phyloP scores from a whole-genome alignment of 2,329 filamentous ascomycete genomes.

The Acephala macrosclerotiorum region DNA sequence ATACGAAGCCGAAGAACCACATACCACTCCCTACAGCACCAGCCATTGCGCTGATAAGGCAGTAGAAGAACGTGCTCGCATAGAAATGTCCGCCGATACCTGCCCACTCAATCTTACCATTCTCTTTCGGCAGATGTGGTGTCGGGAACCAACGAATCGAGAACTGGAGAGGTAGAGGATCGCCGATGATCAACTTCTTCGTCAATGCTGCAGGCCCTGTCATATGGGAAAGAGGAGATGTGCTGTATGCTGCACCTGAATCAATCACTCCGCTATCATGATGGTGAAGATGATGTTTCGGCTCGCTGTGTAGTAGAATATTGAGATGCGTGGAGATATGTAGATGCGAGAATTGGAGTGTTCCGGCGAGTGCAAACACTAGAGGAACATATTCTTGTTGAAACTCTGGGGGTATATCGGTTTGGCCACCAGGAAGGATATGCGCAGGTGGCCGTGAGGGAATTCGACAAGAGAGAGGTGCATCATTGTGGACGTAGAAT shows the following conservation, averaged over 20 bases:
- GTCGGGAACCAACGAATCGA: conserved; percentile 88
- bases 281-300: conserved; percentile 67
- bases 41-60: conserved; percentile 63
- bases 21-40: conserved; percentile 61
- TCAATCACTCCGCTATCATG: conserved; percentile 82
- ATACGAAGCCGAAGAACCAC: conserved; percentile 67
- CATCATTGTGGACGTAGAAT: conserved; percentile 98
- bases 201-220: conserved; percentile 54
- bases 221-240: conserved; percentile 70
- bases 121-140: conserved; percentile 72
- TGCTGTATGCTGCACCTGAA: conserved; percentile 86
- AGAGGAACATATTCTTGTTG: conserved; percentile 77
- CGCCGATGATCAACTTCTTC: conserved; percentile 82
- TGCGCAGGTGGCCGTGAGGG: conserved; percentile 74
- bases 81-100: conserved; percentile 70
- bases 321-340: conserved; percentile 92
- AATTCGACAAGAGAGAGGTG: conserved; percentile 88
- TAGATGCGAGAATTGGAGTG: conserved; percentile 85
- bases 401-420: conserved; percentile 41
- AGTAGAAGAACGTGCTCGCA: conserved; percentile 69
- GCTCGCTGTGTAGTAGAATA: conserved; percentile 75
- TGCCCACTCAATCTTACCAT: conserved; percentile 70
- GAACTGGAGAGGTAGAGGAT: conserved; percentile 80
- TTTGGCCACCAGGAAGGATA: conserved; percentile 50
- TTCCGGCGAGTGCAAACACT: conserved; percentile 88